Evolutionary conservation across 1,139 yeast species (phyloP).

Genomic region (Nakaseomyces glabratus): DNA sequence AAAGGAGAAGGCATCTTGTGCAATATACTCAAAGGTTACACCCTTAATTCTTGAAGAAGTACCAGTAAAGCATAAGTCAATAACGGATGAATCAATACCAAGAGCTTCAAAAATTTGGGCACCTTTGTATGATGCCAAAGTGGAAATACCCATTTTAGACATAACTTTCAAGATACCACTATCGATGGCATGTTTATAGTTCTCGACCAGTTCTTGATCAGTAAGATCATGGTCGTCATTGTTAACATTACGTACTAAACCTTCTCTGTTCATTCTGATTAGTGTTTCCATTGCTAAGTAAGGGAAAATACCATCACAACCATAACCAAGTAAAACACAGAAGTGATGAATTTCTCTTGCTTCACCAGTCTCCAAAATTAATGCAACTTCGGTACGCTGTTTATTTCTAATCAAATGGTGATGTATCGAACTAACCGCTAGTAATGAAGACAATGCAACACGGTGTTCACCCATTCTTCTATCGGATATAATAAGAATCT

Average conservation of each 20-base stretch:
- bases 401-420: constrained; percentile 93
- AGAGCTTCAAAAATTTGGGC: constrained; percentile 97
- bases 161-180: constrained; percentile 91
- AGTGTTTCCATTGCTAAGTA: constrained; percentile 87
- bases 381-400: constrained; percentile 91
- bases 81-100: constrained; percentile 91
- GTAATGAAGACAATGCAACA: constrained; percentile 76
- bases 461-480: constrained; percentile 49
- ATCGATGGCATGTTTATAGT: constrained; percentile 76
- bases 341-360: constrained; percentile 97
- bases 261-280: constrained; percentile 74
- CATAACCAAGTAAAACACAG: constrained; percentile 90
- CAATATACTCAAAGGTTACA: constrained; percentile 88
- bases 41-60: constrained; percentile 97
- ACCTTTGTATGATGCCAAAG: constrained; percentile 94
- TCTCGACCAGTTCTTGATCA: constrained; percentile 53
- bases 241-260: constrained; percentile 50
- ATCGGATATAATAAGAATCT: constrained; percentile 72
- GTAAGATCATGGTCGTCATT: constrained; percentile 36
- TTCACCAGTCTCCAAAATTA: constrained; percentile 88
- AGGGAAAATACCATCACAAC: constrained; percentile 95
- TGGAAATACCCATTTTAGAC: constrained; percentile 99
- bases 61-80: constrained; percentile 93
- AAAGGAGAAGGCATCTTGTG: constrained; percentile 89
- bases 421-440: constrained; percentile 96